Evolutionary conservation across 1,284 basidiomycete species (phyloP), one percentile per base, ranked within the genome.

Genomic region (Neotropicomus parvogracilis): DNA sequence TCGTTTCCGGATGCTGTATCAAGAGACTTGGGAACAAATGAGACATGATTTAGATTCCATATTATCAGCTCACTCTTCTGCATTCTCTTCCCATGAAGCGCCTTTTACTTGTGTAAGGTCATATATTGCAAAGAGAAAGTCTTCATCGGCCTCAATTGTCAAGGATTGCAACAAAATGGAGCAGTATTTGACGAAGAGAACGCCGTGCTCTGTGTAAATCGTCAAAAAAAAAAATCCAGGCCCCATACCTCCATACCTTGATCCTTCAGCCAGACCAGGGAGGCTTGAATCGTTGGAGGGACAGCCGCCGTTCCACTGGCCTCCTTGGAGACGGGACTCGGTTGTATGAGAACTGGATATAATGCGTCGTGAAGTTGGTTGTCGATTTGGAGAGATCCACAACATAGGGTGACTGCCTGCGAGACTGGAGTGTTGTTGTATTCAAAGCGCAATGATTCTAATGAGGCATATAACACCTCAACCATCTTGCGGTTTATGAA

Each of bases 281-380:
- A 92, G 0, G 81, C 83, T 67, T 99, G 95, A 35, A 99, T 75
- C 3, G 93, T 95, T 5, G 97, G 97, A 52, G 94, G 82, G n/a
- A 58, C 49, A 4, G 88, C 83, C 3, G 83, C 83, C 35, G 91
- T 85, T 36, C 88, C 80, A 54, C 83, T 85, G 27, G 81, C 81
- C 60, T 95, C 89, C 64, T 88, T 91, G 4, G 88, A 79, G 33
- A 99, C 80, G 0, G 93, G 91, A 2, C 93, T 95, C 0, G 97
- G 97, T 64, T 99, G 97, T 33, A 99, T 75, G 46, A 99, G 84
- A 52, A 99, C 95, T 0, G 97, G 95, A 75, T 90, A 99, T 13
- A 95, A 70, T 17, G 93, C 94, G 50, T 97, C 97, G 55, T 98
- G 95, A 8, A 99, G 79, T 67, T 99, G 97, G 64, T 99, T 99